Base-by-base conservation (phyloP, 108 stramenopile species). In the Schizochytrium sp. region DNA sequence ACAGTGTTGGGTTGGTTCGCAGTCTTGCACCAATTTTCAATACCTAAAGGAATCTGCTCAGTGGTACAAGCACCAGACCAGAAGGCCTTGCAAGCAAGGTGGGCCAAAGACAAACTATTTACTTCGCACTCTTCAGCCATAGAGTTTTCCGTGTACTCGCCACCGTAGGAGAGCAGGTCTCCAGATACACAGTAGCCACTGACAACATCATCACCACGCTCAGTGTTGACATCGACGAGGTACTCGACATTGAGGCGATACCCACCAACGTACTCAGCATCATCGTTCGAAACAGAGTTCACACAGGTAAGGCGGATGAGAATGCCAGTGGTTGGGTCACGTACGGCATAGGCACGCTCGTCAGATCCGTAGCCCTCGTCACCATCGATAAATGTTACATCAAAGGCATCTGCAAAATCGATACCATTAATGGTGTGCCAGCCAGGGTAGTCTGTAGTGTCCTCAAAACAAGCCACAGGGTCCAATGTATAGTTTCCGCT, bases 71-170 rank as follows among this genome's bases (percentile, higher is more conserved):
- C 13, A 5, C 50, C 50, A n/a, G 47, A 55, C 76, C 76, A 83
- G 47, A 83, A 55, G 53, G 76, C 76, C 0, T 83, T 83, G 76
- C 76, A 83, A 53, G 53, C 4, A 83, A 83, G 76, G 2, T 83
- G 76, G 2, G 49, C 76, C 2, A 55, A 1, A 13, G 10, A 2
- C 50, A 83, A 53, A 49, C 55, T 53, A n/a, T 0, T 55, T 46
- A 83, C 46, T 2, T 83, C 76, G 76, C 50, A 55, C 50, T 49
- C 53, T n/a, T 49, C 46, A 7, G 76, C 76, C 13, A 49, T n/a
- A 0, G 64, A 13, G 76, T 83, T 83, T 38, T 69, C 44, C 64
- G 0, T 69, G 64, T 69, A 69, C 15, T 8, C 15, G 76, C 76
- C 76, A 2, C 50, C 76, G 50, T 83, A 55, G 50, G 46, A 0